Evolutionary conservation across 2,329 filamentous ascomycete genomes (phyloP).

Genomic region (Clonostachys rhizophaga): DNA sequence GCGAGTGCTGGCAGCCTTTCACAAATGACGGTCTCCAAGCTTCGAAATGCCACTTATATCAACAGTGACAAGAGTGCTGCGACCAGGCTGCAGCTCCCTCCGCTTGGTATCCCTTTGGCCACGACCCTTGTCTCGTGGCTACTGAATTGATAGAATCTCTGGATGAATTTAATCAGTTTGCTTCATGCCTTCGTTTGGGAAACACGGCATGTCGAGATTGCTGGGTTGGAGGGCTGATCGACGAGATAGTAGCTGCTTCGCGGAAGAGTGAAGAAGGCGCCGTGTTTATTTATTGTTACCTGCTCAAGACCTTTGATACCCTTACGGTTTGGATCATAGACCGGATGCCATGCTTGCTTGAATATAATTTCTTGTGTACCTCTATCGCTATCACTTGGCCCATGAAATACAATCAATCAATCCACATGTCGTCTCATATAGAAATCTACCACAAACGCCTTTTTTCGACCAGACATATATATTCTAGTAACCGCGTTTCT

Average conservation of each 20-base stretch:
- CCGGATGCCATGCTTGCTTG: background rate
- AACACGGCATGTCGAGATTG: too few relatives aligned
- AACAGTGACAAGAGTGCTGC: slow-evolving; percentile 19
- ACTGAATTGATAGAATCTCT: too few relatives aligned
- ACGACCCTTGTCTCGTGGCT: too few relatives aligned
- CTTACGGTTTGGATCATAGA: too few relatives aligned
- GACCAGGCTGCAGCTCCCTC: slow-evolving; percentile 6
- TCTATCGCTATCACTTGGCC: background rate
- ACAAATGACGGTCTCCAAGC: slow-evolving; percentile 17
- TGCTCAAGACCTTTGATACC: too few relatives aligned
- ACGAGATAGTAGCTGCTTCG: too few relatives aligned
- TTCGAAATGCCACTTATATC: slow-evolving; percentile 26
- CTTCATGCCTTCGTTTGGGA: too few relatives aligned
- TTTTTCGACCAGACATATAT: background rate
- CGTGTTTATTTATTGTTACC: too few relatives aligned
- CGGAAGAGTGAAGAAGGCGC: too few relatives aligned
- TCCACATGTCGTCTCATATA: background rate
- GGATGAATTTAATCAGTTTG: too few relatives aligned
- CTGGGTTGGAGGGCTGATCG: too few relatives aligned
- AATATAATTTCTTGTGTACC: background rate
- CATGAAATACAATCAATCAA: background rate
- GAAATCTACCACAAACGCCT: background rate
- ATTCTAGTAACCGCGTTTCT: slow-evolving; percentile 21
- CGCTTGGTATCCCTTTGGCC: too few relatives aligned
- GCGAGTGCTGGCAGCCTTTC: slow-evolving; percentile 34